A percentile compares a stretch with the other conserved stretches of the same genome.
Evolutionary conservation across 192 early-diverging fungal species (phyloP).

Genomic region (Chytriomyces sp.): DNA sequence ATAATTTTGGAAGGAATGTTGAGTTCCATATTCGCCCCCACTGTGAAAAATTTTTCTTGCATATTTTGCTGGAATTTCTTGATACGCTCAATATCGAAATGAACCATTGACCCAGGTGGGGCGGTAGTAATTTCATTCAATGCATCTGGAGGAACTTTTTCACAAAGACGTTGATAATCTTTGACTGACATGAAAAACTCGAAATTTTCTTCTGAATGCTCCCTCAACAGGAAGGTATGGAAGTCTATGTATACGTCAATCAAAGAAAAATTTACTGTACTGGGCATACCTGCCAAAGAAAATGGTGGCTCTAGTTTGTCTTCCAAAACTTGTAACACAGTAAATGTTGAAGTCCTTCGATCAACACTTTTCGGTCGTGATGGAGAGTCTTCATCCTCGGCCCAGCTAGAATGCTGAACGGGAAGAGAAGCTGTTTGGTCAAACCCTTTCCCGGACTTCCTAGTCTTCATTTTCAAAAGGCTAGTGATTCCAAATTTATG

Average conservation of each 20-base stretch:
- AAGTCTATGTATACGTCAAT: slow-evolving; percentile 3
- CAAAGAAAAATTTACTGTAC: not conserved
- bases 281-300: not conserved
- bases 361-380: not conserved
- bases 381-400: not conserved
- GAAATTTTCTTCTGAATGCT: slow-evolving; percentile 29
- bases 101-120: not conserved
- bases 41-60: slow-evolving; percentile 19
- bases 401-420: not conserved
- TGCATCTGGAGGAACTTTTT: slow-evolving; percentile 3
- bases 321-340: slow-evolving; percentile 16
- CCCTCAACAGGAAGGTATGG: not conserved
- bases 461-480: too few species aligned
- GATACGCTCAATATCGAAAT: not conserved
- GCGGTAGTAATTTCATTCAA: not conserved
- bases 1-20: slow-evolving; percentile 35
- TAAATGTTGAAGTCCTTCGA: not conserved
- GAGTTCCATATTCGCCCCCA: slow-evolving; percentile 27
- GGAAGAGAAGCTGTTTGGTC: not conserved
- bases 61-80: slow-evolving; percentile 2
- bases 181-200: slow-evolving; percentile 16
- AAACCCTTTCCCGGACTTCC: too few species aligned
- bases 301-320: slow-evolving; percentile 4
- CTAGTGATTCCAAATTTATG: not conserved
- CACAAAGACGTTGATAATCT: slow-evolving; percentile 13